These are phyloP conservation scores for Triticum monococcum DNA, from an alignment of 176 grass and related monocot genomes.

Conservation along the genomic window DNA sequence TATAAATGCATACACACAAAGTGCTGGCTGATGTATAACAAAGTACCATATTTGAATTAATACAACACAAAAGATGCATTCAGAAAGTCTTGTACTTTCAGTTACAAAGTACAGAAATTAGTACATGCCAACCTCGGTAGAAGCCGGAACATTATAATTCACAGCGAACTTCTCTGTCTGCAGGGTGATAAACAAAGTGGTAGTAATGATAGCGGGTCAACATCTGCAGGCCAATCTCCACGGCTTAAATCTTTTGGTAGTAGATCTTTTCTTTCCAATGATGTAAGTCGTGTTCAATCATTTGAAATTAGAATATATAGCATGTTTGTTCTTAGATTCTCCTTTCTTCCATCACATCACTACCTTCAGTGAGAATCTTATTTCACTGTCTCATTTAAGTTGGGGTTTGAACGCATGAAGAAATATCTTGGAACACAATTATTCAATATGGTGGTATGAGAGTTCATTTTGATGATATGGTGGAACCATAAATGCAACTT, in stretches of 20 bases:
- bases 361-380: neutral
- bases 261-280: conserved; percentile 62
- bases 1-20: too few relatives aligned
- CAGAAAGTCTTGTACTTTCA: too few relatives aligned
- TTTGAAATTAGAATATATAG: neutral
- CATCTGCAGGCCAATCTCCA: conserved; percentile 55
- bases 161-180: conserved; percentile 11
- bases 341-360: neutral
- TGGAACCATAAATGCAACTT: neutral
- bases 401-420: conserved; percentile 1
- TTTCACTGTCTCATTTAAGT: conserved; percentile 16
- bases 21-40: too few relatives aligned
- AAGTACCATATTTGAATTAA: too few relatives aligned
- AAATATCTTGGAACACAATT: conserved; percentile 3
- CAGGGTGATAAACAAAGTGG: conserved; percentile 64
- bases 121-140: neutral
- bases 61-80: too few relatives aligned
- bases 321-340: neutral
- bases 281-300: conserved; percentile 42
- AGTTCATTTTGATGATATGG: conserved; percentile 7
- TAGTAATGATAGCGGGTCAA: conserved; percentile 56
- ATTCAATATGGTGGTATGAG: neutral
- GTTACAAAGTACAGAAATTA: too few relatives aligned
- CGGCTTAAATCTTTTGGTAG: conserved; percentile 56
- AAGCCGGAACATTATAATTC: conserved; percentile 14